Base-by-base conservation (phyloP, 495 filamentous ascomycete species). In the Chaetomidium leptoderma region DNA sequence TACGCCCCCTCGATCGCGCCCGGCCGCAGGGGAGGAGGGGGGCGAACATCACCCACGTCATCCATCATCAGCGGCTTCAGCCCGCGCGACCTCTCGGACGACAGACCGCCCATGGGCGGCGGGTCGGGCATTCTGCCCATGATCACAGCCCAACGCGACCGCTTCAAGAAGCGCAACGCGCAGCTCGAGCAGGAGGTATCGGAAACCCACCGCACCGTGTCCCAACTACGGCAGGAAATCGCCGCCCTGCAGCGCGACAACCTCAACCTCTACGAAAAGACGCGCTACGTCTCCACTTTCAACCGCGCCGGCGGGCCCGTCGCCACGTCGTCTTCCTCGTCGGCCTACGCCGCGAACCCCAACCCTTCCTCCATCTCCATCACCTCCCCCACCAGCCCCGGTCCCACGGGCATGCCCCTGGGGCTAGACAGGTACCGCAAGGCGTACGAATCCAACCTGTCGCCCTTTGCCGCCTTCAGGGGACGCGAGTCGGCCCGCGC, bases 31-130 rank as follows among this genome's bases (percentile, higher is more conserved):
- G 77, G 88, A 26, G 77, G 75, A 21, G 77, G 88, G 23, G 77
- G 84, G 58, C 75, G 83, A 36, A 80, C 85, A n/a, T 97, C 95
- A 10, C 93, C 93, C 13, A 97, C 93, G 17, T 96, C 91, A 6
- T 97, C 93, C 13, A 97, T 97, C 63, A 97, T 99, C 60, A 96
- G 91, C 44, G 93, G 93, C 23, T 92, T 96, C 70, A 90, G 95
- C 70, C 82, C 86, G 10, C 82, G 72, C 36, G 88, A 89, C 16
- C 84, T 88, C 59, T 85, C 87, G 7, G 88, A 92, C 17, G 64
- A 67, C 19, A 8, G 54, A 4, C 43, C 29, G 11, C 23, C 21
- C 9, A 82, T 87, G 16, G 90, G 90, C 9, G 90, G 89, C 49
- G 90, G 90, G 27, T 90, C 89, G 2, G 91, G 91, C 19, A 95